Conservation (phyloP, 2,329 filamentous ascomycete genomes). For the Colletotrichum tanaceti region DNA sequence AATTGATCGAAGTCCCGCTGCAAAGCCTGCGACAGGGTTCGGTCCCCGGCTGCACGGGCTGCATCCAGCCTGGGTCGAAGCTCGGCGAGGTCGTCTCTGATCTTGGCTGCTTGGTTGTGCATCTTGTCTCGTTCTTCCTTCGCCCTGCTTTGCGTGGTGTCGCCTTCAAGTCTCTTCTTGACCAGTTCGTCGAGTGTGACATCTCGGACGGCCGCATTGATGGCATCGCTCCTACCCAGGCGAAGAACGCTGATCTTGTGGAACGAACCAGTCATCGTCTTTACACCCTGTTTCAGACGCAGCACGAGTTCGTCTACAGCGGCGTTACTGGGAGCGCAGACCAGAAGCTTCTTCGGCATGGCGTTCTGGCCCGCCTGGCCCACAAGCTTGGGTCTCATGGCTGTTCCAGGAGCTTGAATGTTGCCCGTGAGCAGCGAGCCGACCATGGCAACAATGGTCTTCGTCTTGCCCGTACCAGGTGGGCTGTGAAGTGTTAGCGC, state of each 20-base stretch:
- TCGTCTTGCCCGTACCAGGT: constrained; percentile 97
- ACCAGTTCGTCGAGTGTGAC: constrained; percentile 95
- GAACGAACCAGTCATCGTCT: constrained; percentile 76
- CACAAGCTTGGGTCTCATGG: constrained; percentile 48
- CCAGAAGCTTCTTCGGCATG: constrained; percentile 83
- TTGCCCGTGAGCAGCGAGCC: constrained; percentile 80
- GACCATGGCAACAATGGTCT: constrained; percentile 97
- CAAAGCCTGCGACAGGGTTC: constrained; percentile 63
- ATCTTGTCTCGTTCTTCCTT: constrained; percentile 68
- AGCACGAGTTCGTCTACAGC: constrained; percentile 96
- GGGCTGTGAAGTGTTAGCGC: constrained; percentile 66
- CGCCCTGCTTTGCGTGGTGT: constrained; percentile 68
- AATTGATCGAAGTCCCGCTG: constrained; percentile 82
- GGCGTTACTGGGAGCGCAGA: constrained; percentile 98
- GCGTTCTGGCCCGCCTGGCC: constrained; percentile 50
- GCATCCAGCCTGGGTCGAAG: constrained; percentile 79
- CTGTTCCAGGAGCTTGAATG: constrained; percentile 55
- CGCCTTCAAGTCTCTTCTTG: constrained; percentile 74
- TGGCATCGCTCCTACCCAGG: constrained; percentile 89
- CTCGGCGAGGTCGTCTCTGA: constrained; percentile 80
- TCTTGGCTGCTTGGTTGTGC: constrained; percentile 72
- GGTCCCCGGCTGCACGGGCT: constrained; percentile 61
- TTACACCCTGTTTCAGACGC: constrained; percentile 88
- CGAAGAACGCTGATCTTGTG: constrained; percentile 89
- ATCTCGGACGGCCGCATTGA: constrained; percentile 88